phyloP scores from a whole-genome alignment of 2,329 filamentous ascomycete genomes.

The Ophiocordyceps australis region DNA sequence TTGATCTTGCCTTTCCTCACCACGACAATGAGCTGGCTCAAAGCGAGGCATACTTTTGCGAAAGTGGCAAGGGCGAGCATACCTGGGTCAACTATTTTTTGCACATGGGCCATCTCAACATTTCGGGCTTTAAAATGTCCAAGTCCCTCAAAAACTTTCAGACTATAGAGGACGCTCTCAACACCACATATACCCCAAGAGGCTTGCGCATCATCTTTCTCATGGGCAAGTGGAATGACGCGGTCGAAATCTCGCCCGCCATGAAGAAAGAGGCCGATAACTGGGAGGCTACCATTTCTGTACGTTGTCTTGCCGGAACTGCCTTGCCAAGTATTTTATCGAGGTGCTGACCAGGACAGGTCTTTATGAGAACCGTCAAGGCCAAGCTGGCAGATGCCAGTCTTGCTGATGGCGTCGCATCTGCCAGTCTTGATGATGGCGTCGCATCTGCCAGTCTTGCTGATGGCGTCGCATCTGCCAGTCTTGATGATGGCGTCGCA shows the following conservation, averaged over 20 bases:
- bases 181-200: constrained; percentile 52
- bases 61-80: constrained; percentile 29
- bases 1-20: constrained; percentile 82
- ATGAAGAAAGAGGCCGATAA: constrained; percentile 55
- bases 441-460: too few relatives aligned
- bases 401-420: constrained; percentile 14
- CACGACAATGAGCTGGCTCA: constrained; percentile 88
- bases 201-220: constrained; percentile 75
- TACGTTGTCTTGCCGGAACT: too few relatives aligned
- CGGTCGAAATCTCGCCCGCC: constrained; percentile 76
- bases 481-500: too few relatives aligned
- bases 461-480: too few relatives aligned
- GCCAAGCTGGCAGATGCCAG: constrained; percentile 29
- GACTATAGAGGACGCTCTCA: constrained; percentile 71
- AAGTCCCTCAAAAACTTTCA: constrained; percentile 94
- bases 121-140: constrained; percentile 86
- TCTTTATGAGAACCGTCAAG: constrained; percentile 40
- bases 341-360: constrained; percentile 17
- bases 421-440: too few relatives aligned
- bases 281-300: constrained; percentile 67
- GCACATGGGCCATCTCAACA: constrained; percentile 79
- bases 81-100: constrained; percentile 95
- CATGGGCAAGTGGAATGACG: constrained; percentile 76
- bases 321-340: not conserved
- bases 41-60: constrained; percentile 66